Evolutionary conservation across 2,329 filamentous ascomycete species (phyloP), one percentile per base, ranked within the genome.

Genomic region (Diaporthe humulicola): DNA sequence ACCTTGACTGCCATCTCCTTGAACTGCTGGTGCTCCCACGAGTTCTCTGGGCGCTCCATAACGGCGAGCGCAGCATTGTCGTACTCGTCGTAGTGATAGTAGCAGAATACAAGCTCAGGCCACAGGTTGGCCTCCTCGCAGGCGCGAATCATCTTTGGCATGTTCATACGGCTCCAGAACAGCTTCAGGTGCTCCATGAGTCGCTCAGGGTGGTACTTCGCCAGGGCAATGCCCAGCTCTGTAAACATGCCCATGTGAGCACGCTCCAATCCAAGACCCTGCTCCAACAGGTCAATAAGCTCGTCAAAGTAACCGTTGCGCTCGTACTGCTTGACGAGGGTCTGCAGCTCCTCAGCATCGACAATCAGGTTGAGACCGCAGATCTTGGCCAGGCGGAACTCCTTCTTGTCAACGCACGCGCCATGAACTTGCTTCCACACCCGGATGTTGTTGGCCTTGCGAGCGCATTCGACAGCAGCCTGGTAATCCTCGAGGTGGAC

Each of bases 1-100:
- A 98, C 96, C 90, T 99, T 99, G 86, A 98, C 92, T 74, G 98
- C 90, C 70, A 98, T 98, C 83, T 99, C 97, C 90, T 99, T 99
- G 92, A 99, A 99, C 66, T 97, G 97, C 84, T 98, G 95, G 86
- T 99, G 97, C 84, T 99, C 97, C 97, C 97, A 99, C 1, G 97
- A 96, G 88, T 98, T 97, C 78, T 97, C 93, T 17, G 97, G 94
- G 79, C 95, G 95, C 88, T 99, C 97, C 91, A 99, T 99, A 88
- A 99, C 98, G 25, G 97, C 95, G 72, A 99, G 90, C 64, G 96
- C 95, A 58, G 97, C 97, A 81, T 99, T 98, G 85, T 99, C 97
- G 85, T 94, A 98, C 83, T 99, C 97, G 78, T 99, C 97, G 81
- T 98, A 98, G 86, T 99, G 97, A 83, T 95, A 95, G 88, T 98